Percentiles rank a stretch among this genome's conserved stretches.
Evolutionary conservation across 108 stramenopile species (phyloP).

Genomic region (Bacterosira constricta): DNA sequence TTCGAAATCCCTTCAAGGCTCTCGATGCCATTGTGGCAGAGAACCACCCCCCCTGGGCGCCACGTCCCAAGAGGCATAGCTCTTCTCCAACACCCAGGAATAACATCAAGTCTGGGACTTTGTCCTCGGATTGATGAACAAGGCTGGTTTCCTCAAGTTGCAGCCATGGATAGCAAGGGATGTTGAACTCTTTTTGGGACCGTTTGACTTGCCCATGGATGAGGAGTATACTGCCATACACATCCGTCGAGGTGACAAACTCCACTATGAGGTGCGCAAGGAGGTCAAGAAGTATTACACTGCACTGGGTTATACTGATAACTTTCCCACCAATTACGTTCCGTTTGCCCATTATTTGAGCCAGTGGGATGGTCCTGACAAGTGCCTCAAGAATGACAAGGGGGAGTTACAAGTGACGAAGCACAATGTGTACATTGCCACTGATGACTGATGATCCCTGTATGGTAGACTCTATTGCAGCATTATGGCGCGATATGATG

Average conservation of each 20-base stretch:
- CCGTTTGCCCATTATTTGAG: slow-evolving; percentile 31
- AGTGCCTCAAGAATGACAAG: slow-evolving; percentile 9
- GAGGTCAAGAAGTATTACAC: slow-evolving; percentile 40
- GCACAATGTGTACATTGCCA: slow-evolving; percentile 43
- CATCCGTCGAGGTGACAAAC: slow-evolving; percentile 54
- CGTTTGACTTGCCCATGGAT: slow-evolving; percentile 9
- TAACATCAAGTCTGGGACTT: slow-evolving; percentile 6
- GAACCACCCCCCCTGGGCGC: slow-evolving; percentile 7
- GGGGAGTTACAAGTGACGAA: slow-evolving; percentile 1
- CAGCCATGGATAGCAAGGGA: slow-evolving; percentile 40
- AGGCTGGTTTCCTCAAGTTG: slow-evolving; percentile 20
- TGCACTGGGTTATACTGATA: slow-evolving; percentile 20
- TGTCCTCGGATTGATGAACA: slow-evolving; percentile 19
- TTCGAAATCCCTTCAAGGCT: slow-evolving; percentile 4
- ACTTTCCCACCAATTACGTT: slow-evolving; percentile 33
- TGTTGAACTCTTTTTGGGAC: slow-evolving; percentile 19
- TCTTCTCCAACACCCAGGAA: not conserved
- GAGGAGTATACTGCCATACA: slow-evolving; percentile 29
- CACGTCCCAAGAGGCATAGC: not conserved
- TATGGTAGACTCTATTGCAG: too few relatives aligned
- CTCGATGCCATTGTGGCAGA: not conserved
- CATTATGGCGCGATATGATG: too few relatives aligned
- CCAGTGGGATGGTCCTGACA: not conserved
- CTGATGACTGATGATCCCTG: too few relatives aligned
- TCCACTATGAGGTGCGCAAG: slow-evolving; percentile 13